Base-by-base conservation (phyloP, 164 flowering plant genomes). In the Nelumbo lutea region DNA sequence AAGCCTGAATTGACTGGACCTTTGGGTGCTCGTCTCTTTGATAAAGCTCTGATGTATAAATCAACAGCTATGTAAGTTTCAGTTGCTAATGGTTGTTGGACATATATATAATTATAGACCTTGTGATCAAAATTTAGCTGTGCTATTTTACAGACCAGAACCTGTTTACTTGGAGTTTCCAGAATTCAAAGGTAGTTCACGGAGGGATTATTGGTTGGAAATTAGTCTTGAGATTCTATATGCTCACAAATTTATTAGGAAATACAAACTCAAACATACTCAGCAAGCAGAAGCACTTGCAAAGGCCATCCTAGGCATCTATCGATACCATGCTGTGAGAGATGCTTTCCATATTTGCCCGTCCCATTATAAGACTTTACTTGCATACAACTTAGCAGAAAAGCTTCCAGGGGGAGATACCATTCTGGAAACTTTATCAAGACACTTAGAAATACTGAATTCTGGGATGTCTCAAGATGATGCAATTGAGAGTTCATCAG, bases 131-230 rank as follows among this genome's bases (percentile, higher is more conserved):
- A 46, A 60, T 72, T 45, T 74, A 58, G 56, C 46, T 66, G 41
- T 46, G 63, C 40, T 62, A 61, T 50, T 73, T 74, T 77, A 72
- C 90, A 90, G 98, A 74, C 27, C 72, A 77, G 97, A 89, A 74
- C 90, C 97, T 66, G 81, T 89, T 15, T 86, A 71, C 68, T 74
- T 89, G 59, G 98, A 90, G 81, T 90, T 93, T 76, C 90, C 96
- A 66, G 98, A 90, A 80, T 84, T 93, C 63, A 93, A 88, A 65
- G 87, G 94, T 59, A 83, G 78, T 76, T 83, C 88, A 64, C 85
- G 98, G n/a, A 88, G 98, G 39, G 91, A 89, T 73, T 91, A 90
- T 76, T 93, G 98, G 97, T 79, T 93, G 77, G 96, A 84, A 77
- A 81, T 89, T 67, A 78, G 79, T 72, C 85, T 83, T 57, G 98